Evolutionary conservation across 768 basidiomycete species (phyloP).

Genomic region (Termitomyces sp.): DNA sequence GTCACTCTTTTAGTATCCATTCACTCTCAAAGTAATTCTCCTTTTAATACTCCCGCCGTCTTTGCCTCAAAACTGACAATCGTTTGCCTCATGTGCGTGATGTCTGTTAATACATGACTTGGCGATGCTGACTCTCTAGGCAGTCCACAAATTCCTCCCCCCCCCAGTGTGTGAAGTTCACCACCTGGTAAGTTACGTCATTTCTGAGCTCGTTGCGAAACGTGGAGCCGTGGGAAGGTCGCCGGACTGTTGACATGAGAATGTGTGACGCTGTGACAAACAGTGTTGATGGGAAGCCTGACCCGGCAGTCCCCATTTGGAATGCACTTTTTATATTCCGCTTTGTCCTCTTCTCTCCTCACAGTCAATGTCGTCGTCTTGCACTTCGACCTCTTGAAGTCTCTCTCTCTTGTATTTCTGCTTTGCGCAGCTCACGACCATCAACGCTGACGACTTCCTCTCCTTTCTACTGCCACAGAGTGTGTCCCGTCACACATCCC

Average conservation of each 20-base stretch:
- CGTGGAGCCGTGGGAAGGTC: slow-evolving; percentile 30
- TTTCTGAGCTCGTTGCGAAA: slow-evolving; percentile 30
- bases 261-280: slow-evolving; percentile 10
- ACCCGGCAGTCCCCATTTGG: slow-evolving; percentile 18
- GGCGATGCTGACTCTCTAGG: background rate
- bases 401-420: slow-evolving; percentile 13
- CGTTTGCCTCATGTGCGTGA: slow-evolving; percentile 14
- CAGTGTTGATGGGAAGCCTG: slow-evolving; percentile 16
- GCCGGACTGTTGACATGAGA: slow-evolving; percentile 15
- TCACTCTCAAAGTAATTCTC: slow-evolving; percentile 25
- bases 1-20: slow-evolving; percentile 40
- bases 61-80: slow-evolving; percentile 17
- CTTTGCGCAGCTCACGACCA: slow-evolving; percentile 33
- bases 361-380: slow-evolving; percentile 18
- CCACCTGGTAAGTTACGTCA: slow-evolving; percentile 11
- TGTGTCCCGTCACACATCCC: slow-evolving; percentile 11
- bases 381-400: slow-evolving; percentile 16
- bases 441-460: slow-evolving; percentile 37
- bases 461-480: slow-evolving; percentile 18
- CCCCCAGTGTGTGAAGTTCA: background rate
- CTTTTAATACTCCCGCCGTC: slow-evolving; percentile 19
- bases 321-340: slow-evolving; percentile 16
- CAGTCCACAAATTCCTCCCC: slow-evolving; percentile 1
- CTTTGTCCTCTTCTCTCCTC: slow-evolving; percentile 18
- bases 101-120: background rate